Conservation (phyloP, 2,329 filamentous ascomycete species). For the Colletotrichum karsti region DNA sequence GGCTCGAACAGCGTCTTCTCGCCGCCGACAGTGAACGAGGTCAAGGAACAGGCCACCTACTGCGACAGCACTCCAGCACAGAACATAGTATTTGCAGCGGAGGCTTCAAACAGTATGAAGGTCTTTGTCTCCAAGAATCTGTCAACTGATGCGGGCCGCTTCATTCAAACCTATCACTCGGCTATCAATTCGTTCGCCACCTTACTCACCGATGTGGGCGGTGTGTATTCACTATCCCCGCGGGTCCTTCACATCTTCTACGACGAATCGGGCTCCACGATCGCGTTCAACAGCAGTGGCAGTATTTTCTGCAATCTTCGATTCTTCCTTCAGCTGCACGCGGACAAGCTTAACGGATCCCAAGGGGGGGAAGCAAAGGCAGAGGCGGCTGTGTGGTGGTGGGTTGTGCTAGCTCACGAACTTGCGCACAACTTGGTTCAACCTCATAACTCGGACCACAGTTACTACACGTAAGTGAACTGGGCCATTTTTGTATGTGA, state of each 20-base stretch:
- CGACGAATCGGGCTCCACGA: slow-evolving; percentile 79
- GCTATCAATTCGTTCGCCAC: slow-evolving; percentile 75
- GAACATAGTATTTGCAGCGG: slow-evolving; percentile 76
- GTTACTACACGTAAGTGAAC: slow-evolving; percentile 76
- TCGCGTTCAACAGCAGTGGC: slow-evolving; percentile 90
- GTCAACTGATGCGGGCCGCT: slow-evolving; percentile 55
- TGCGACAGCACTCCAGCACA: slow-evolving; percentile 82
- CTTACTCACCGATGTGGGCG: slow-evolving; percentile 74
- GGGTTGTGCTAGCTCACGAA: slow-evolving; percentile 94
- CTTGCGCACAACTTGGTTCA: slow-evolving; percentile 91
- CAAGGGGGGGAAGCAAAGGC: slow-evolving; percentile 53
- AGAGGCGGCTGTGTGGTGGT: slow-evolving; percentile 88
- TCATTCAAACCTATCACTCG: slow-evolving; percentile 68
- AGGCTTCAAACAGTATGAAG: slow-evolving; percentile 76
- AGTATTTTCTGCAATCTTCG: slow-evolving; percentile 94
- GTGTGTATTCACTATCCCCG: slow-evolving; percentile 76
- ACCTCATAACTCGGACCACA: slow-evolving; percentile 81
- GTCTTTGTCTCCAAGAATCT: slow-evolving; percentile 74
- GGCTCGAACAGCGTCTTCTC: slow-evolving; percentile 79
- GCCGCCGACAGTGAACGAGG: slow-evolving; percentile 73
- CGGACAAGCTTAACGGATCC: slow-evolving; percentile 50
- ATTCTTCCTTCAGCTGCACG: slow-evolving; percentile 85
- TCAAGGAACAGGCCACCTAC: slow-evolving; percentile 86
- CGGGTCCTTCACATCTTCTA: slow-evolving; percentile 86
- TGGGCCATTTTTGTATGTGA: not conserved